phyloP scores from a whole-genome alignment of 176 grass and related monocot genomes.

The Lolium multiflorum region DNA sequence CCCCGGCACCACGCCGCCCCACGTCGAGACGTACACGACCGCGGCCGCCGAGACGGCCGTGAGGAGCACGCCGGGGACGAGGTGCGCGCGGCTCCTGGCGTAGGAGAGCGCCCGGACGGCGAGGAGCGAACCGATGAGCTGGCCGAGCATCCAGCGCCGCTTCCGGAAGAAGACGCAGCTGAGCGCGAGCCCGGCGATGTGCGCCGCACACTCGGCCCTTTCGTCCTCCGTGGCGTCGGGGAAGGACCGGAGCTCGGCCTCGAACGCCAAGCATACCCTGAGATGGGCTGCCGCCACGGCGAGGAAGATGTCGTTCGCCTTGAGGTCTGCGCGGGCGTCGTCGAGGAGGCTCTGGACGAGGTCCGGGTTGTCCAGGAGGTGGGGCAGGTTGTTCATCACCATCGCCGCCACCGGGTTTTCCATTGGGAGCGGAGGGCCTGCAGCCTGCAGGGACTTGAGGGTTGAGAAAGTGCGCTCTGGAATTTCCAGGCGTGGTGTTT shows the following conservation, averaged over 20 bases:
- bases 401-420: slow-evolving; percentile 7
- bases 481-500: neutral
- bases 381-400: neutral
- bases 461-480: neutral
- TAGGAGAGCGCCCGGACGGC: neutral
- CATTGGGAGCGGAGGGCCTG: neutral
- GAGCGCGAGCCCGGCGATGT: neutral
- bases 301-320: neutral
- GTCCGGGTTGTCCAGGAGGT: neutral
- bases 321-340: neutral
- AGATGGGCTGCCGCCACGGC: neutral
- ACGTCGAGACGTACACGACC: slow-evolving; percentile 21
- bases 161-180: neutral
- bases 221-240: neutral
- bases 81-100: neutral
- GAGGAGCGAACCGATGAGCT: neutral
- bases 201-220: neutral
- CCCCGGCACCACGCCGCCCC: slow-evolving; percentile 18
- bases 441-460: neutral
- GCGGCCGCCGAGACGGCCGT: neutral
- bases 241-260: neutral
- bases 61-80: slow-evolving; percentile 29
- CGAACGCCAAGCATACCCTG: neutral
- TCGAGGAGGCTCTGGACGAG: neutral
- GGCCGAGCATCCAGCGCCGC: neutral